phyloP scores from a whole-genome alignment of 2,329 filamentous ascomycete species.

The Aureobasidium sp. region DNA sequence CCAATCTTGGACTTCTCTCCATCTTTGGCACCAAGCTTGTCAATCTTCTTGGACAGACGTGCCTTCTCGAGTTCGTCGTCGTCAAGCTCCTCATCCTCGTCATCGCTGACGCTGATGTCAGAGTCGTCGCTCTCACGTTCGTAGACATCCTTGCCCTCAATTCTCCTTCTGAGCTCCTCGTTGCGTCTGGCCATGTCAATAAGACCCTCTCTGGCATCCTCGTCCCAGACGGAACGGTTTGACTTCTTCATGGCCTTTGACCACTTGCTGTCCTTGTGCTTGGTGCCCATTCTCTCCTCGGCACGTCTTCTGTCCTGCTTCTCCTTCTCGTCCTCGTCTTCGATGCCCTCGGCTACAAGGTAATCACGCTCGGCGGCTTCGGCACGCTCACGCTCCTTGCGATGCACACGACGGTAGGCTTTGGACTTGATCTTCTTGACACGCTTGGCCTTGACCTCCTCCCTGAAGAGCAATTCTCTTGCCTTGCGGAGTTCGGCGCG shows the following conservation, averaged over 20 bases:
- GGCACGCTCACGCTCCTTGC: conserved; percentile 63
- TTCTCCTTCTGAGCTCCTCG: conserved; percentile 71
- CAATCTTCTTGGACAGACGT: conserved; percentile 31
- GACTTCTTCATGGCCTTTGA: conserved; percentile 75
- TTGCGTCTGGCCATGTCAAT: conserved; percentile 75
- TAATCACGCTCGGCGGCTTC: conserved; percentile 49
- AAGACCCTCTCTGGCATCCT: conserved; percentile 70
- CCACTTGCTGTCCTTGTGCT: conserved; percentile 87
- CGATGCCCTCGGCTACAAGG: conserved; percentile 51
- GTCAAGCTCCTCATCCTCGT: conserved; percentile 59
- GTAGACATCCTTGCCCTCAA: conserved; percentile 63
- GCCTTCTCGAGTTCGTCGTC: conserved; percentile 36
- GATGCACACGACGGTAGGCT: conserved; percentile 83
- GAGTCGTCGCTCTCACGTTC: conserved; percentile 29
- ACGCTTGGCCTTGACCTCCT: conserved; percentile 80
- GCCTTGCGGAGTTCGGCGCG: conserved; percentile 69
- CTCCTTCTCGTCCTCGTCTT: conserved; percentile 59
- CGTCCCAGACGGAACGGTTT: conserved; percentile 80
- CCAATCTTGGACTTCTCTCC: conserved; percentile 55
- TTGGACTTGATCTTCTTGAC: conserved; percentile 99
- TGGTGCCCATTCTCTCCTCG: conserved; percentile 75
- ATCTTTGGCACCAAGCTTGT: conserved; percentile 33
- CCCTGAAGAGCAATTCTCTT: conserved; percentile 78
- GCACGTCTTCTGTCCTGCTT: conserved; percentile 67
- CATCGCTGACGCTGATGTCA: conserved; percentile 42